Evolutionary conservation across 208 protist genomes (phyloP).

Genomic region (Acanthamoeba castellanii): DNA sequence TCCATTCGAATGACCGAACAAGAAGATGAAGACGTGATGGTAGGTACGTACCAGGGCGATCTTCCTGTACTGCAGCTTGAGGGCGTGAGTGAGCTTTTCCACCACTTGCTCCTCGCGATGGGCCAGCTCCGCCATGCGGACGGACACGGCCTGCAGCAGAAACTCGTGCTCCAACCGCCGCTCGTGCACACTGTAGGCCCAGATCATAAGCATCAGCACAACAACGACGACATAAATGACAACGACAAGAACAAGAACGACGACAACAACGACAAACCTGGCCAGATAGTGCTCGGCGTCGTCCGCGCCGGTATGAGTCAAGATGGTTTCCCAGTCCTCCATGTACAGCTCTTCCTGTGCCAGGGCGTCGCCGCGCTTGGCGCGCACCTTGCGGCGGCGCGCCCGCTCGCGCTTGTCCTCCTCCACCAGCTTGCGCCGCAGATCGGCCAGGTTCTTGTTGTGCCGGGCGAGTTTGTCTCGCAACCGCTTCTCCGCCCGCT

Average conservation of each 20-base stretch:
- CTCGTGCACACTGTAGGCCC: background rate
- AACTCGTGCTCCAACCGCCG: slow-evolving; percentile 10
- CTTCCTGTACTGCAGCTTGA: slow-evolving; percentile 5
- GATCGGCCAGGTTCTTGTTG: background rate
- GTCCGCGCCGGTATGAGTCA: background rate
- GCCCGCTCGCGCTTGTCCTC: slow-evolving; percentile 40
- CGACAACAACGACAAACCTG: background rate
- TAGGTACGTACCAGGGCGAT: background rate
- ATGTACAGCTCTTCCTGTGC: slow-evolving; percentile 5
- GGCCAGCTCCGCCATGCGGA: background rate
- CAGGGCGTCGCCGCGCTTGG: background rate
- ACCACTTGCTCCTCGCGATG: background rate
- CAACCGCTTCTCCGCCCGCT: background rate
- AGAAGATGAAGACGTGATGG: background rate
- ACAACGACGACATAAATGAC: background rate
- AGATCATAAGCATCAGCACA: background rate
- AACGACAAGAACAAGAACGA: background rate
- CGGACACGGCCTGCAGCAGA: background rate
- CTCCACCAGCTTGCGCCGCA: slow-evolving; percentile 23
- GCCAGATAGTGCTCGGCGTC: background rate
- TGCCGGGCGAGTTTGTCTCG: slow-evolving; percentile 1
- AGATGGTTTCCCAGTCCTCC: slow-evolving; percentile 21
- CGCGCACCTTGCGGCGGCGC: slow-evolving; percentile 16
- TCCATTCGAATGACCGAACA: no score
- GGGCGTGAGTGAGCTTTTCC: background rate